phyloP scores from a whole-genome alignment of 169 alveolate genomes.

The Eimeria sp. region DNA sequence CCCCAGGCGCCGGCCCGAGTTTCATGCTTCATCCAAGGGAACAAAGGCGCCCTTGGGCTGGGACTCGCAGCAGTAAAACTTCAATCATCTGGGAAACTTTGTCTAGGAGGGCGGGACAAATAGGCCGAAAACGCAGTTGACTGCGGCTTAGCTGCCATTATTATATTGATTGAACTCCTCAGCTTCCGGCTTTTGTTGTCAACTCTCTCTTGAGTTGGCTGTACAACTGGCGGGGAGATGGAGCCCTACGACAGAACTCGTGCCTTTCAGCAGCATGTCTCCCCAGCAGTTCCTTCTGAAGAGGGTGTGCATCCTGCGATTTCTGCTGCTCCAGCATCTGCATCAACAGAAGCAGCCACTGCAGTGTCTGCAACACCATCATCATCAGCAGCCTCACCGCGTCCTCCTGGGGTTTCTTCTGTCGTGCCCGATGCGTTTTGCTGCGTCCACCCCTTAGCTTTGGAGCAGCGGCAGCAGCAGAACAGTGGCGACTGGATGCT shows the following conservation, averaged over 20 bases:
- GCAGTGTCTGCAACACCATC: background rate
- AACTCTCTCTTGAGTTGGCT: background rate
- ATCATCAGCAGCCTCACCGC: background rate
- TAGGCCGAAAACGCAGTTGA: background rate
- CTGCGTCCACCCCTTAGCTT: conserved; percentile 44
- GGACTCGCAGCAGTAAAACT: background rate
- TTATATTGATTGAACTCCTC: background rate
- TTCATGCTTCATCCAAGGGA: background rate
- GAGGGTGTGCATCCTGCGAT: background rate
- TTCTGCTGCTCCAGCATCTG: background rate
- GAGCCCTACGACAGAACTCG: conserved; percentile 40
- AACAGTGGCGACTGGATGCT: conserved; percentile 44
- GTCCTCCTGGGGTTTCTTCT: background rate
- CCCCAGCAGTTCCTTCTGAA: background rate
- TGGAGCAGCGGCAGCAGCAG: conserved; percentile 64
- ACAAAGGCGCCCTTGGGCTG: background rate
- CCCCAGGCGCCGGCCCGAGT: background rate
- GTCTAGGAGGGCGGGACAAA: background rate
- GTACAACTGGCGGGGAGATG: background rate
- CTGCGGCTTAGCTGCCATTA: background rate
- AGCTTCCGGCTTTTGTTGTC: background rate
- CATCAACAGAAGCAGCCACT: background rate
- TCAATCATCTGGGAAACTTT: background rate
- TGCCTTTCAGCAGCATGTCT: background rate
- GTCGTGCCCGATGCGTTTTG: conserved; percentile 37